Base-by-base conservation (phyloP, 192 early-diverging fungal genomes). In the Coemansia sp. region DNA sequence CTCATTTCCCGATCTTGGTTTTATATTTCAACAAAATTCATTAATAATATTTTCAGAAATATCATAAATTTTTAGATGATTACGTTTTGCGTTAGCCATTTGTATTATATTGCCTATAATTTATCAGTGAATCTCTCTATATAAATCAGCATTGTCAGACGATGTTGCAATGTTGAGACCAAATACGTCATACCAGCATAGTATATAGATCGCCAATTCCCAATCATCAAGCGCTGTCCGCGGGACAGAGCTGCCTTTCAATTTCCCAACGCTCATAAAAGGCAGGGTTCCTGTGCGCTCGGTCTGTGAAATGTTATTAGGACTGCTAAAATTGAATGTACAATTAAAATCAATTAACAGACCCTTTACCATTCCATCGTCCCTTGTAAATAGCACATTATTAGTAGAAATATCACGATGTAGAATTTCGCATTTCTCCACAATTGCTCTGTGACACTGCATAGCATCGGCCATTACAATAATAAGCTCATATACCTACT, bases 351-450 rank as follows among this genome's bases (percentile, higher is more conserved):
- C 72, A n/a, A 74, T 64, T 10, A 74, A 61, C 1, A 74, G 4
- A 1, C 72, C 72, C 17, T 29, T 29, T 21, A 30, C 54, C 14
- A n/a, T 14, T 32, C 52, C 62, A 10, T 29, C 54, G 6, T 29
- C 46, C 2, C 58, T 31, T 32, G 23, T n/a, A 17, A 67, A 63
- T 17, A 71, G n/a, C 0, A 71, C 55, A 52, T 71, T 76, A 51
- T 76, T 76, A 0, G 20, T 20, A 5, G 75, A 76, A 20, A 70
- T 71, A 21, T 76, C 74, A 0, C 68, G 68, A 19, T 71, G 75
- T 33, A 71, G 24, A 14, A 68, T 71, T 0, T 46, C 22, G 54
- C 52, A 59, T 5, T 71, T 24, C 19, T 29, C 0, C 24, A 57
- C 17, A 22, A 67, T 66, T 23, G 30, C 58, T 8, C 9, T 6